phyloP scores from a whole-genome alignment of 306 rosid species.

The Vigna angularis region DNA sequence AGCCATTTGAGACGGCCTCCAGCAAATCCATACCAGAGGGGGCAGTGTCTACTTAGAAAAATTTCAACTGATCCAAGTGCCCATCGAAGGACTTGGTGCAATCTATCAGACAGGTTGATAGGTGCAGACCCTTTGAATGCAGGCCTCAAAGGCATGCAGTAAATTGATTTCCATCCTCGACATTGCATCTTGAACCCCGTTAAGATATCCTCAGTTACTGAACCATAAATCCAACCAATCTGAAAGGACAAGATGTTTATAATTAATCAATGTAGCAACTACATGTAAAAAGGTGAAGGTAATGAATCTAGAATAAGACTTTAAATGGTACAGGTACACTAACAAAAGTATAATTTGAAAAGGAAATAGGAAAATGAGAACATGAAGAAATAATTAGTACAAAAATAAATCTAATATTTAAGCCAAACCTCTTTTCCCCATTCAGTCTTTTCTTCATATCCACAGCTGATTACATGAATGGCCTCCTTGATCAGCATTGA shows the following conservation, averaged over 20 bases:
- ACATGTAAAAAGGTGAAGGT: constrained; percentile 18
- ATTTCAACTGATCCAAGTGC: constrained; percentile 98
- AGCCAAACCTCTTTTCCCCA: constrained; percentile 96
- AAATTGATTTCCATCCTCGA: constrained; percentile 97
- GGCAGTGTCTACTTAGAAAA: constrained; percentile 95
- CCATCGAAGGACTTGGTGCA: constrained; percentile 99
- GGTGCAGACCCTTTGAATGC: constrained; percentile 99
- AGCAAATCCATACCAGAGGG: constrained; percentile 89
- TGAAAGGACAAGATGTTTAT: constrained; percentile 43
- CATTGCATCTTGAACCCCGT: constrained; percentile 99
- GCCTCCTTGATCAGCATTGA: constrained; percentile 90
- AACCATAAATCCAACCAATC: constrained; percentile 99
- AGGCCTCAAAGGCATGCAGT: constrained; percentile 98
- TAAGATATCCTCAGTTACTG: constrained; percentile 96
- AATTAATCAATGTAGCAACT: constrained; percentile 26
- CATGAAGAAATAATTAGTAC: constrained; percentile 38
- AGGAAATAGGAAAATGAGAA: constrained; percentile 21
- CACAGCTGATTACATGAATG: constrained; percentile 92
- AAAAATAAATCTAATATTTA: constrained; percentile 32
- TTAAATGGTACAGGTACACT: background rate
- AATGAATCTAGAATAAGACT: constrained; percentile 4
- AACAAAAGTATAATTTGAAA: constrained; percentile 18
- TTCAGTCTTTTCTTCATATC: constrained; percentile 95
- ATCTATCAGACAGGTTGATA: constrained; percentile 88
- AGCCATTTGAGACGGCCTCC: constrained; percentile 95